Percentiles rank a stretch among this genome's conserved stretches.
Evolutionary conservation across 2,329 filamentous ascomycete species (phyloP).

Genomic region (Periconia sp.): DNA sequence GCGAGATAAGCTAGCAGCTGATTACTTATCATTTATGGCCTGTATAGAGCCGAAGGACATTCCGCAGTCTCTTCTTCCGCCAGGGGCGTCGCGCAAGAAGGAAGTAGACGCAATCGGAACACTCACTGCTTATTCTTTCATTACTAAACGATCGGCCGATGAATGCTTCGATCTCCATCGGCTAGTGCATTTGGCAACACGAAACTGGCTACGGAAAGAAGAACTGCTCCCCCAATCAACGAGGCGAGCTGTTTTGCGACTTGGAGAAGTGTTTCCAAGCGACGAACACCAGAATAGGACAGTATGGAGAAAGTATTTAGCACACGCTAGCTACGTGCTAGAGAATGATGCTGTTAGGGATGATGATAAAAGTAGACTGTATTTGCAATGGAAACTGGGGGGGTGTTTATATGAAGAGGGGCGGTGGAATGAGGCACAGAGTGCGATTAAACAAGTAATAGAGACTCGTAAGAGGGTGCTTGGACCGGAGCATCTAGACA

Average conservation of each 20-base stretch:
- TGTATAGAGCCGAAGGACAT: slow-evolving; percentile 41
- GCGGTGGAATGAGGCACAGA: slow-evolving; percentile 1
- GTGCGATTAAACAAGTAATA: neutral
- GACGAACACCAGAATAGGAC: slow-evolving; percentile 19
- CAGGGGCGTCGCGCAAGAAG: neutral
- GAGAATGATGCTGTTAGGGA: neutral
- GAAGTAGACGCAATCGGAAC: slow-evolving; percentile 16
- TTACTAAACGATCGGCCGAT: slow-evolving; percentile 5
- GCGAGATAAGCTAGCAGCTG: slow-evolving; percentile 31
- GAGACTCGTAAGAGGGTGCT: slow-evolving; percentile 3
- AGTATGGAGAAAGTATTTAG: slow-evolving; percentile 12
- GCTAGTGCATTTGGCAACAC: slow-evolving; percentile 16
- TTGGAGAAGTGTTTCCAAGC: neutral
- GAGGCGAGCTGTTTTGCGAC: neutral
- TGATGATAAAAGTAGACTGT: neutral
- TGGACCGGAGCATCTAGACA: slow-evolving; percentile 2
- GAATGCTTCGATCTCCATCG: slow-evolving; percentile 13
- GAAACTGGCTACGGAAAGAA: slow-evolving; percentile 13
- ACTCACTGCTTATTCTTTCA: slow-evolving; percentile 18
- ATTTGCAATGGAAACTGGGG: neutral
- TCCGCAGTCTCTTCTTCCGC: slow-evolving; percentile 38
- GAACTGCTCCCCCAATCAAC: neutral
- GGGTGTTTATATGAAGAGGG: neutral
- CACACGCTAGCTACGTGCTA: slow-evolving; percentile 11
- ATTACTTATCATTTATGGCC: slow-evolving; percentile 43